A percentile compares a stretch with the other conserved stretches of the same genome.
Evolutionary conservation across 2,329 filamentous ascomycete species (phyloP).

Genomic region (Lithohypha guttulata): DNA sequence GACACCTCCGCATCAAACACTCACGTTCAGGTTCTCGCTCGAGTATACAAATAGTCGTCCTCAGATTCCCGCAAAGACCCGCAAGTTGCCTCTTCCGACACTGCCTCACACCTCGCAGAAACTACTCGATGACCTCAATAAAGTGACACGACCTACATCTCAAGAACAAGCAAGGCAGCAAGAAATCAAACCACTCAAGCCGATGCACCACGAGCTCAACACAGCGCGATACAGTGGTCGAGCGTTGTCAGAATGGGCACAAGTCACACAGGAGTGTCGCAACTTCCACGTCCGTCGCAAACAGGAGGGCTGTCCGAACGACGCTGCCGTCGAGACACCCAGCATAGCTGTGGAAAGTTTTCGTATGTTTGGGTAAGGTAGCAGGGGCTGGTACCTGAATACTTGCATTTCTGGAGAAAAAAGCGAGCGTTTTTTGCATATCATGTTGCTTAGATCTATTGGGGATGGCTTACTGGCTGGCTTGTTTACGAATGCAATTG

Average conservation of each 20-base stretch:
- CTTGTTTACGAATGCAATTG: too few species aligned
- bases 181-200: conserved; percentile 18
- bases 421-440: too few species aligned
- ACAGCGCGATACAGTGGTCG: conserved; percentile 50
- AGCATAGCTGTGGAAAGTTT: conserved; percentile 52
- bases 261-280: conserved; percentile 51
- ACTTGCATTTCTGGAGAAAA: too few species aligned
- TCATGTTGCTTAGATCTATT: too few species aligned
- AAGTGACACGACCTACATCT: conserved; percentile 20
- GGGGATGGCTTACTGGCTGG: too few species aligned
- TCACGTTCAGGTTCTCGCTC: conserved; percentile 58
- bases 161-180: conserved; percentile 18
- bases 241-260: conserved; percentile 53
- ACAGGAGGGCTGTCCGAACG: conserved; percentile 49
- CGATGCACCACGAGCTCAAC: conserved; percentile 25
- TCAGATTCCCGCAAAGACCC: conserved; percentile 39
- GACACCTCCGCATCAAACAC: conserved; percentile 40
- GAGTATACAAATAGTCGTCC: conserved; percentile 48
- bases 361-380: conserved; percentile 27
- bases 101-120: conserved; percentile 47
- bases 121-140: conserved; percentile 28
- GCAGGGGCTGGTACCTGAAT: too few species aligned
- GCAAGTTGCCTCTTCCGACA: conserved; percentile 44
- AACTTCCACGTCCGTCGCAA: conserved; percentile 53
- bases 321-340: conserved; percentile 50